Evolutionary conservation across 371 early-diverging fungal genomes (phyloP).

Genomic region (Paraphysoderma sedebokerense): DNA sequence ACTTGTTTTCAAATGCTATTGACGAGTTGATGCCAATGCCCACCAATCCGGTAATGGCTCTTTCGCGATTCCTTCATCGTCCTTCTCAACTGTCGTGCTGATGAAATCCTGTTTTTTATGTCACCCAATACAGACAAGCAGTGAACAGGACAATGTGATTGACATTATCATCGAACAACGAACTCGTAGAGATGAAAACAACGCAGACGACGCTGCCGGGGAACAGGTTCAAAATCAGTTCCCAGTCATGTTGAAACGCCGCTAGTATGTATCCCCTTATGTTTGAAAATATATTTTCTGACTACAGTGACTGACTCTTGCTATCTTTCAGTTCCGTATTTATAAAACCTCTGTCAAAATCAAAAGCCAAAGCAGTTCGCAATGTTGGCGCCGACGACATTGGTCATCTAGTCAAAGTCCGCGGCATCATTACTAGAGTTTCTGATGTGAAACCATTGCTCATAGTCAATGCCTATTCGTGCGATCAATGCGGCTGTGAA

Average conservation of each 20-base stretch:
- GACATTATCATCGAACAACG: constrained; percentile 83
- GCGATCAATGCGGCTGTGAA: constrained; percentile 95
- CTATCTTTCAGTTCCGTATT: constrained; percentile 40
- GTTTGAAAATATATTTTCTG: background rate
- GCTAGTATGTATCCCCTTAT: constrained; percentile 42
- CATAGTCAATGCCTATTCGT: constrained; percentile 83
- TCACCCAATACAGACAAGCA: constrained; percentile 1
- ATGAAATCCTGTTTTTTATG: background rate
- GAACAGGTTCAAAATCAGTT: constrained; percentile 24
- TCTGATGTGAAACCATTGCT: constrained; percentile 92
- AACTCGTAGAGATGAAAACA: constrained; percentile 13
- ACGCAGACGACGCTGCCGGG: constrained; percentile 20
- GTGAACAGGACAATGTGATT: constrained; percentile 61
- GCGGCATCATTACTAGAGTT: constrained; percentile 93
- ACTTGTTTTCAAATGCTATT: constrained; percentile 55
- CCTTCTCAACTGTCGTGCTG: background rate
- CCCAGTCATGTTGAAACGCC: constrained; percentile 65
- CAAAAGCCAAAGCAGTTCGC: constrained; percentile 64
- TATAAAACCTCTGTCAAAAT: constrained; percentile 52
- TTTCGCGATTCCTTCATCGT: too few relatives aligned
- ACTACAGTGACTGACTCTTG: background rate
- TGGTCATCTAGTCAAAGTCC: constrained; percentile 77
- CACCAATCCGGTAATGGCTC: constrained; percentile 9
- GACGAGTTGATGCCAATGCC: constrained; percentile 52
- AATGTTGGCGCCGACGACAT: constrained; percentile 64